These are phyloP conservation scores for Erigeron canadensis DNA, from an alignment of 129 eudicot genomes.

Conservation along the genomic window DNA sequence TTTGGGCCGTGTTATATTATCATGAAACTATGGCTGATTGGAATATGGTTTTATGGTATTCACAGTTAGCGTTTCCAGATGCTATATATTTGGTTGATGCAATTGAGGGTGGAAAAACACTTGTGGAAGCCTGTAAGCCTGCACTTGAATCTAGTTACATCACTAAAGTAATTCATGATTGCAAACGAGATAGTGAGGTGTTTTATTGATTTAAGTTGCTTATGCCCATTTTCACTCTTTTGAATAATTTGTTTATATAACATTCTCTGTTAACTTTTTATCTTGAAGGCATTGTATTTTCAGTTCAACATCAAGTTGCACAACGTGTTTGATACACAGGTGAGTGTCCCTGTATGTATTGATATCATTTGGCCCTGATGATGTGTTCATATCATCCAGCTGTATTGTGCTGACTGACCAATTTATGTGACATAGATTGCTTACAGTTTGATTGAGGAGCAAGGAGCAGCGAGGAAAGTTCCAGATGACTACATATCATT, in stretches of 20 bases:
- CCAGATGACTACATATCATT: slow-evolving; percentile 90
- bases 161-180: slow-evolving; percentile 98
- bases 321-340: slow-evolving; percentile 98
- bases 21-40: neutral
- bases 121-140: slow-evolving; percentile 98
- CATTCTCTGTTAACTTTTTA: neutral
- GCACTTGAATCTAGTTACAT: slow-evolving; percentile 92
- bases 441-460: slow-evolving; percentile 76
- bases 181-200: slow-evolving; percentile 99
- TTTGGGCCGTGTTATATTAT: neutral
- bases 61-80: slow-evolving; percentile 84
- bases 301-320: slow-evolving; percentile 94
- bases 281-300: slow-evolving; percentile 82
- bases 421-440: slow-evolving; percentile 60
- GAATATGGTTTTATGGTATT: neutral
- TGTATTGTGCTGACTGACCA: neutral
- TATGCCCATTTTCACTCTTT: slow-evolving; percentile 16
- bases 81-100: slow-evolving; percentile 92
- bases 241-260: slow-evolving; percentile 3
- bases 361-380: neutral
- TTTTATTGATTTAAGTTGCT: slow-evolving; percentile 36
- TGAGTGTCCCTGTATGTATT: slow-evolving; percentile 21
- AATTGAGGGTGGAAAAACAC: slow-evolving; percentile 67
- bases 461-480: slow-evolving; percentile 68
- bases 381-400: neutral